Evolutionary conservation across 345 rosid species (phyloP).

Genomic region (Rhizophora apiculata): DNA sequence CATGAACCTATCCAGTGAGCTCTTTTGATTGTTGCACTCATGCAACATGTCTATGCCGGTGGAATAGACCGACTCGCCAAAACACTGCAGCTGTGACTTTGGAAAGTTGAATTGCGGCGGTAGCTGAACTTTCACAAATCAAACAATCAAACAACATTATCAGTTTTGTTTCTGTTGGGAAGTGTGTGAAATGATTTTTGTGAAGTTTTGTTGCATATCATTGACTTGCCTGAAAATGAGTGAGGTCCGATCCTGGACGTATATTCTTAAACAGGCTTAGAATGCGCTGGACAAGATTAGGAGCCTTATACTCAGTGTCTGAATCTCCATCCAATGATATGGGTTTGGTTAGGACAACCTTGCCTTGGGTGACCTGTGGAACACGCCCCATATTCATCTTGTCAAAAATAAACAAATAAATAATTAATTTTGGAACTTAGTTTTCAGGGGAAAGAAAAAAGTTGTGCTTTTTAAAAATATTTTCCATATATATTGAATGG

Average conservation of each 20-base stretch:
- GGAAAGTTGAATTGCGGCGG: constrained; percentile 75
- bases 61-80: constrained; percentile 65
- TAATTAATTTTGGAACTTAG: neutral
- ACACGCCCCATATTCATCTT: too few species aligned
- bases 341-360: constrained; percentile 45
- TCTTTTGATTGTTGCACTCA: constrained; percentile 40
- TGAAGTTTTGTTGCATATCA: neutral
- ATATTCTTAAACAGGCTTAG: constrained; percentile 51
- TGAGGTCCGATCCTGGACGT: constrained; percentile 61
- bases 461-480: too few species aligned
- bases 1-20: constrained; percentile 51
- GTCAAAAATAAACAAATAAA: too few species aligned
- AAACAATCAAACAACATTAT: neutral
- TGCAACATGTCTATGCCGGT: constrained; percentile 40
- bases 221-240: constrained; percentile 46
- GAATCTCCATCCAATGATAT: constrained; percentile 41
- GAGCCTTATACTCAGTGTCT: constrained; percentile 37
- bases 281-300: constrained; percentile 45
- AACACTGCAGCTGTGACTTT: constrained; percentile 75
- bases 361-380: neutral
- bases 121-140: constrained; percentile 38
- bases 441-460: neutral
- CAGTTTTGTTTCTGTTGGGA: neutral
- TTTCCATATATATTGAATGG: too few species aligned
- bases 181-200: neutral